A percentile compares a stretch with the other conserved stretches of the same genome.
phyloP scores from a whole-genome alignment of 2,329 filamentous ascomycete species.

The Torrubiellomyces zombiae region DNA sequence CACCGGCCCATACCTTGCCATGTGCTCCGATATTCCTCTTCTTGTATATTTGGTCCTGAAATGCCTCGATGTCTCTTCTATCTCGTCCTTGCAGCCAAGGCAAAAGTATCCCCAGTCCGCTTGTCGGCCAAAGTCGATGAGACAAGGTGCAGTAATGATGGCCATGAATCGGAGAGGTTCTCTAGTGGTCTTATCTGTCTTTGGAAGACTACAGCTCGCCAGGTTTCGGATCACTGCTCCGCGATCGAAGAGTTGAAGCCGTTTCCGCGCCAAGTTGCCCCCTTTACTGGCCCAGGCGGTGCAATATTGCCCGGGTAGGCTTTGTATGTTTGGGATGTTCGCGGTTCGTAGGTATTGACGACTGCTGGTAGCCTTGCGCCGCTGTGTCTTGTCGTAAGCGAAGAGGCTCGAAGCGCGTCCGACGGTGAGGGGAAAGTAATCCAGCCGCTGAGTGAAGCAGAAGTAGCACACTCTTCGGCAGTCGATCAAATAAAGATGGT shows the following conservation, averaged over 20 bases:
- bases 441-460: constrained; percentile 14
- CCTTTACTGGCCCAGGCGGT: constrained; percentile 7
- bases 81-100: constrained; percentile 4
- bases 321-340: constrained; percentile 1
- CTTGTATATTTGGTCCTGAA: constrained; percentile 5
- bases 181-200: constrained; percentile 2
- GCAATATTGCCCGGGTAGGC: constrained; percentile 5
- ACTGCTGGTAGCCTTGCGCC: no score
- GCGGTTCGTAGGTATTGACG: no score
- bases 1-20: constrained; percentile 2
- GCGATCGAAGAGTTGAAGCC: constrained; percentile 5
- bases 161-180: constrained; percentile 6
- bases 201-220: constrained; percentile 7
- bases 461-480: constrained; percentile 22
- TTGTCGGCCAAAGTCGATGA: constrained; percentile 2
- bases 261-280: constrained; percentile 2
- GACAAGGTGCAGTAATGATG: constrained; percentile 6
- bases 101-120: constrained; percentile 6
- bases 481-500: constrained; percentile 20
- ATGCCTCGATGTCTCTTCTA: constrained; percentile 1
- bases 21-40: constrained; percentile 1
- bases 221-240: constrained; percentile 10
- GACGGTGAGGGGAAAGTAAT: constrained; percentile 14
- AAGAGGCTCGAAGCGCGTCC: constrained; percentile 2
- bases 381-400: background rate